Conservation (phyloP, 768 basidiomycete species). For the Leccinum broughii region DNA sequence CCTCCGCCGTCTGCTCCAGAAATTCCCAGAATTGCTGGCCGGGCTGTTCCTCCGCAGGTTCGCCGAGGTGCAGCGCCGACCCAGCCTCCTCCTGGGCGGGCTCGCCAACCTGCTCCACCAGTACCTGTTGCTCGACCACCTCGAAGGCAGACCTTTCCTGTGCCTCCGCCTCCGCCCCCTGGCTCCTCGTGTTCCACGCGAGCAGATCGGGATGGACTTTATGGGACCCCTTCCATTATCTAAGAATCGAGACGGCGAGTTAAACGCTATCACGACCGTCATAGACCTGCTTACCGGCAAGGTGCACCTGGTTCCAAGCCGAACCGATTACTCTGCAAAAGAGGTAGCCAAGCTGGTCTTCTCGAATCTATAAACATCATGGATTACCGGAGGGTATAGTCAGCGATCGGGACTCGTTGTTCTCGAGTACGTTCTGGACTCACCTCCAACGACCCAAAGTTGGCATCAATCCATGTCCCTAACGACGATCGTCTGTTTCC, state of each 20-base stretch:
- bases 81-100: too few relatives aligned
- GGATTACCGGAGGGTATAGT: constrained; percentile 16
- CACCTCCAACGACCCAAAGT: neutral
- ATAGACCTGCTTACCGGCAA: constrained; percentile 18
- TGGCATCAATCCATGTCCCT: neutral
- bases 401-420: constrained; percentile 27
- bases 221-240: constrained; percentile 35
- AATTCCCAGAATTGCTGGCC: too few relatives aligned
- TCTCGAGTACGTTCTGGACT: constrained; percentile 31
- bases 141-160: too few relatives aligned
- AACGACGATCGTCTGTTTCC: too few relatives aligned
- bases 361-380: constrained; percentile 34
- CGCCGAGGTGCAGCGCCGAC: too few relatives aligned
- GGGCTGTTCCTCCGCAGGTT: too few relatives aligned
- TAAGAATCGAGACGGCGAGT: constrained; percentile 8
- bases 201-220: constrained; percentile 43
- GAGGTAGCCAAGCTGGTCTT: constrained; percentile 41
- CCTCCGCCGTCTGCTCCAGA: too few relatives aligned
- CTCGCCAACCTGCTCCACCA: too few relatives aligned
- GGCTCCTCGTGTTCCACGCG: too few relatives aligned
- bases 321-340: constrained; percentile 29
- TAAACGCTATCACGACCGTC: constrained; percentile 30
- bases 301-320: constrained; percentile 24
- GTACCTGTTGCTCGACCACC: too few relatives aligned
- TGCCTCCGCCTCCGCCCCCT: too few relatives aligned